Evolutionary conservation across 164 flowering plant species (phyloP).

Genomic region (Akebia trifoliata): DNA sequence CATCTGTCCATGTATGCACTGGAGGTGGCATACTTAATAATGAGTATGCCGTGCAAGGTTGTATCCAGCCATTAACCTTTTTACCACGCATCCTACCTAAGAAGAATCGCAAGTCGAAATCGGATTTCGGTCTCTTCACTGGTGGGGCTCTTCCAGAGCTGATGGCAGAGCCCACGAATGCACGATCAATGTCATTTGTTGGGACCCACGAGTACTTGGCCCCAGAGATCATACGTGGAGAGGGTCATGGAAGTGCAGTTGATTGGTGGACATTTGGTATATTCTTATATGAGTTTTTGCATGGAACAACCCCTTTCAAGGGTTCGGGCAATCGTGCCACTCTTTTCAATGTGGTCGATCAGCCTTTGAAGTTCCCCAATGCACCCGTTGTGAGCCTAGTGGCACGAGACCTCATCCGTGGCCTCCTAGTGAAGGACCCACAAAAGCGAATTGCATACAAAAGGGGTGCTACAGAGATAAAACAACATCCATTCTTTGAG

Average conservation of each 20-base stretch:
- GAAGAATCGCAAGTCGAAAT: slow-evolving; percentile 62
- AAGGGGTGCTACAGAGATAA: slow-evolving; percentile 73
- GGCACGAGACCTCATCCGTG: slow-evolving; percentile 60
- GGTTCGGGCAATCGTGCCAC: slow-evolving; percentile 70
- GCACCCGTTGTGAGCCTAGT: slow-evolving; percentile 36
- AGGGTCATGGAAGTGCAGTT: slow-evolving; percentile 85
- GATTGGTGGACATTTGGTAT: slow-evolving; percentile 80
- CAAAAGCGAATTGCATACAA: slow-evolving; percentile 57
- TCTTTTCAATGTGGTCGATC: slow-evolving; percentile 64
- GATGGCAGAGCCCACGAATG: slow-evolving; percentile 83
- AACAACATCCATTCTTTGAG: slow-evolving; percentile 68
- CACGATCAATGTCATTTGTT: slow-evolving; percentile 75
- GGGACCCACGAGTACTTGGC: slow-evolving; percentile 79
- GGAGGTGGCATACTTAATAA: slow-evolving; percentile 33
- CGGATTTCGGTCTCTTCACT: slow-evolving; percentile 52
- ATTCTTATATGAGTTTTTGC: slow-evolving; percentile 53
- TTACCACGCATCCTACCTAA: slow-evolving; percentile 55
- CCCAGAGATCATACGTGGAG: slow-evolving; percentile 73
- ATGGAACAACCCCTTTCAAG: slow-evolving; percentile 66
- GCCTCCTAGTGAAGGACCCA: slow-evolving; percentile 70
- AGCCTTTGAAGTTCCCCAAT: slow-evolving; percentile 61
- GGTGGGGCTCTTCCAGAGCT: slow-evolving; percentile 59
- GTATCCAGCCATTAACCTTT: slow-evolving; percentile 52
- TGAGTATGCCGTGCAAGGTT: slow-evolving; percentile 41
- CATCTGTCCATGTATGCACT: slow-evolving; percentile 33